Evolutionary conservation across 2,329 filamentous ascomycete species (phyloP).

Genomic region (Didymella arachidicola): DNA sequence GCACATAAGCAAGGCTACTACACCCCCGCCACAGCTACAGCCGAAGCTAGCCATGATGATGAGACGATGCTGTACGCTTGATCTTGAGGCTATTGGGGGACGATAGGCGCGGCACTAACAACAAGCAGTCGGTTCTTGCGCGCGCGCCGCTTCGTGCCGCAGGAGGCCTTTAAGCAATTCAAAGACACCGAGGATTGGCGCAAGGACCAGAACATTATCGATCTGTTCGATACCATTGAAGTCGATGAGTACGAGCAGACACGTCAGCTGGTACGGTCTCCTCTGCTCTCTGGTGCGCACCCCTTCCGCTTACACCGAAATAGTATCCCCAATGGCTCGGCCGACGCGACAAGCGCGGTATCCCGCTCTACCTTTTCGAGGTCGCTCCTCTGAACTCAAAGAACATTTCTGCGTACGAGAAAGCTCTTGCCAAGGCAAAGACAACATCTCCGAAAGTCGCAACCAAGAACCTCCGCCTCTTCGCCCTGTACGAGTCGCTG

Average conservation of each 20-base stretch:
- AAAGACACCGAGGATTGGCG: constrained; percentile 89
- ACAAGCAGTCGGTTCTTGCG: constrained; percentile 78
- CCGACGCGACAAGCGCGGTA: constrained; percentile 86
- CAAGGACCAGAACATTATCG: constrained; percentile 76
- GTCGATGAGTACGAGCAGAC: constrained; percentile 83
- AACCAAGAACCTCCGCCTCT: constrained; percentile 81
- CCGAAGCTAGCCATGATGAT: constrained; percentile 72
- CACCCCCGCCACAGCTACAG: constrained; percentile 54
- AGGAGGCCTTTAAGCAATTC: constrained; percentile 84
- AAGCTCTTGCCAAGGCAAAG: constrained; percentile 64
- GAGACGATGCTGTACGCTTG: constrained; percentile 70
- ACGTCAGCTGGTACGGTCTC: constrained; percentile 69
- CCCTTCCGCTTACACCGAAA: constrained; percentile 28
- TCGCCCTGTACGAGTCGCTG: constrained; percentile 92
- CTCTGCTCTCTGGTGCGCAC: background rate
- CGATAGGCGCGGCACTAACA: constrained; percentile 36
- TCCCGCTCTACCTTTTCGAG: constrained; percentile 90
- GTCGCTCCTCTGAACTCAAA: constrained; percentile 84
- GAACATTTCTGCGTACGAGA: constrained; percentile 80
- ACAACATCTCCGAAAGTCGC: constrained; percentile 69
- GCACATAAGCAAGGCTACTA: constrained; percentile 72
- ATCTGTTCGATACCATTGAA: constrained; percentile 86
- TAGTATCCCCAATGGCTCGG: constrained; percentile 97
- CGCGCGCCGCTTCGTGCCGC: constrained; percentile 79
- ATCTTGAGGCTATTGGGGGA: constrained; percentile 5